Percentiles rank a stretch among this genome's conserved stretches.
These are phyloP conservation scores for Aspergillus aculeatus DNA, from an alignment of 2,329 filamentous ascomycete species.

Conservation along the genomic window DNA sequence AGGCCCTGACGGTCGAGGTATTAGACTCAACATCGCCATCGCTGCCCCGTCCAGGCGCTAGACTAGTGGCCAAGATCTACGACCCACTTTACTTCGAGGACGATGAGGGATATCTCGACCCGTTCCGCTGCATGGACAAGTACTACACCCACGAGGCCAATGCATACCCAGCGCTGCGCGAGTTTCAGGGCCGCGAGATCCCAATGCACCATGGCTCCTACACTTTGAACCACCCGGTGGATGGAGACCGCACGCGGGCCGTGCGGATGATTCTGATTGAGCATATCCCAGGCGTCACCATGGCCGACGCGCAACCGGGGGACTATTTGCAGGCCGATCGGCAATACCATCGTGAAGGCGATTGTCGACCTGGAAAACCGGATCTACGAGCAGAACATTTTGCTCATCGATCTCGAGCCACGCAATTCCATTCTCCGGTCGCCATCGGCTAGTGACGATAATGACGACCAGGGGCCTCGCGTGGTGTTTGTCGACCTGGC, in stretches of 20 bases:
- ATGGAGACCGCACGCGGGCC: constrained; percentile 7
- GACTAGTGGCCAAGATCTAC: constrained; percentile 25
- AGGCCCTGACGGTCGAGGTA: constrained; percentile 20
- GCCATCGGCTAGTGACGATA: no score
- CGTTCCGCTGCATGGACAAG: constrained; percentile 24
- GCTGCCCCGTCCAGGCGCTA: constrained; percentile 9
- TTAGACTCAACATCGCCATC: constrained; percentile 5
- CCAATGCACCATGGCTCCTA: no score
- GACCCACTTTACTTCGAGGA: constrained; percentile 26
- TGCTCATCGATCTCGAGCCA: constrained; percentile 13
- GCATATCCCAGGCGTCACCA: constrained; percentile 18
- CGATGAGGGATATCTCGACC: constrained; percentile 20
- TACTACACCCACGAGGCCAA: constrained; percentile 25
- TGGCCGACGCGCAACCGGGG: constrained; percentile 15
- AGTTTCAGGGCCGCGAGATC: constrained; percentile 23
- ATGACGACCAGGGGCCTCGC: background rate
- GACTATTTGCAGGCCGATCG: constrained; percentile 13
- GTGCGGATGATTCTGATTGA: constrained; percentile 26
- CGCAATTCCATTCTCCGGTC: no score
- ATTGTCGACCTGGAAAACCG: constrained; percentile 22
- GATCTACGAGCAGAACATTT: constrained; percentile 16
- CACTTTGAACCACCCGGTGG: constrained; percentile 19
- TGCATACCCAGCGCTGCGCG: constrained; percentile 16
- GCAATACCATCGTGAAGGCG: constrained; percentile 21
- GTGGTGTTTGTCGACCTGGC: constrained; percentile 21